These are phyloP conservation scores for Salmacisia buchloeana DNA, from an alignment of 1,284 basidiomycete species.

Conservation along the genomic window DNA sequence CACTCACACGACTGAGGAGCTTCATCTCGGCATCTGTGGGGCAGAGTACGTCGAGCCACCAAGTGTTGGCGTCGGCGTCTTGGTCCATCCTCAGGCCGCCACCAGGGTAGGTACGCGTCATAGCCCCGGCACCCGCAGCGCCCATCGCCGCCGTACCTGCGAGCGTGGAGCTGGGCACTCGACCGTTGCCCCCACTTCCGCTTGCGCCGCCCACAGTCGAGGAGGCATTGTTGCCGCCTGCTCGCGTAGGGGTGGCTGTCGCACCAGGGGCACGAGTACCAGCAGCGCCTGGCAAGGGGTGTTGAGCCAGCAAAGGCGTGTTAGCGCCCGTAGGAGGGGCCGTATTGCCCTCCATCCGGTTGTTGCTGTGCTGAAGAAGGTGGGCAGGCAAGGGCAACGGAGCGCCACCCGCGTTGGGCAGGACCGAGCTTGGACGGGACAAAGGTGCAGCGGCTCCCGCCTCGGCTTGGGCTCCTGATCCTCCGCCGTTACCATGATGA, in stretches of 20 bases:
- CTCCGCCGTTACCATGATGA: neutral
- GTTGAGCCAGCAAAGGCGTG: conserved; percentile 25
- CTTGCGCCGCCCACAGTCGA: neutral
- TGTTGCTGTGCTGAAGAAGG: conserved; percentile 25
- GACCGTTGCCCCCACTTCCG: conserved; percentile 7
- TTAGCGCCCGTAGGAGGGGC: conserved; percentile 37
- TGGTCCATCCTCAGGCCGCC: conserved; percentile 43
- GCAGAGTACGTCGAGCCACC: conserved; percentile 94
- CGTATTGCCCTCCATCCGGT: conserved; percentile 35
- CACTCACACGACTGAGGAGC: conserved; percentile 61
- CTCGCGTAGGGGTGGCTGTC: too few relatives aligned
- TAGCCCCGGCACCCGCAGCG: conserved; percentile 13
- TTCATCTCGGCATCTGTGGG: conserved; percentile 99
- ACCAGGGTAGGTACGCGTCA: conserved; percentile 27
- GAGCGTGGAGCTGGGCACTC: neutral
- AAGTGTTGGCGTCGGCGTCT: conserved; percentile 68
- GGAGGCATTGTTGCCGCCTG: neutral
- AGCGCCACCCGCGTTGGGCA: neutral
- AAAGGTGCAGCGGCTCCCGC: neutral
- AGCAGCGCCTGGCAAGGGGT: neutral
- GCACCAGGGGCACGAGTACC: too few relatives aligned
- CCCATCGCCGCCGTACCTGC: conserved; percentile 7
- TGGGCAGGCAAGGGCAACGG: conserved; percentile 9
- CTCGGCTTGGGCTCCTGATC: neutral
- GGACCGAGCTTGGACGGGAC: neutral